Percentiles rank a stretch among this genome's conserved stretches.
Conservation (phyloP, 345 rosid species). For the Gossypium herbaceum region DNA sequence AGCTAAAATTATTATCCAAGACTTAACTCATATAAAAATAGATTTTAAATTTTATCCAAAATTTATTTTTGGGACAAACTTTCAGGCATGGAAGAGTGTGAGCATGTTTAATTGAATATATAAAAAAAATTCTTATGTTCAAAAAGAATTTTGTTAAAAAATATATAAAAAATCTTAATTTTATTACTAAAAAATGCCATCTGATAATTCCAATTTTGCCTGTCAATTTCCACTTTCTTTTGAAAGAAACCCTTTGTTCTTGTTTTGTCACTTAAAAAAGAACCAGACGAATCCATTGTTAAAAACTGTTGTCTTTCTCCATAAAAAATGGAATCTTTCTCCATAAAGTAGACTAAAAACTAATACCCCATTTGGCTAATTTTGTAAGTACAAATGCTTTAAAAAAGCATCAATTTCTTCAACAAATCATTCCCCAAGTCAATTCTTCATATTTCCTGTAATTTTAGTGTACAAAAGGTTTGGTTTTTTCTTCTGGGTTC, state of each 20-base stretch:
- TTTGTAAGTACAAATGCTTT: neutral
- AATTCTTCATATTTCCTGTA: neutral
- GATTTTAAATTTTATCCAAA: too few relatives aligned
- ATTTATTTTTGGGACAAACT: too few relatives aligned
- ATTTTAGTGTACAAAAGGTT: neutral
- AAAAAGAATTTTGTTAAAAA: too few relatives aligned
- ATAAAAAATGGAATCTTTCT: neutral
- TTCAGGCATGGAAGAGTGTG: too few relatives aligned
- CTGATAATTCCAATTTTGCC: neutral
- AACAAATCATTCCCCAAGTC: neutral
- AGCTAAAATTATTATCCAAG: accelerated
- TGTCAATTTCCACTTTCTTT: neutral
- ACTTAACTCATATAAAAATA: too few relatives aligned
- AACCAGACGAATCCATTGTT: neutral
- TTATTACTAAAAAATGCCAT: too few relatives aligned
- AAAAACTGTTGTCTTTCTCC: neutral
- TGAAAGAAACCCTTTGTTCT: neutral
- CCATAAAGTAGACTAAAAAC: neutral
- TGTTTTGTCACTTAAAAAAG: neutral
- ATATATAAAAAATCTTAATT: too few relatives aligned
- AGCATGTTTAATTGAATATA: too few relatives aligned
- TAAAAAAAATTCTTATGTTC: too few relatives aligned
- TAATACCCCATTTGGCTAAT: neutral
- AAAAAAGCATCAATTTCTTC: neutral
- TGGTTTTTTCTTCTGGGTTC: neutral